These are phyloP conservation scores for Saturnispora serradocipensis DNA, from an alignment of 805 yeast genomes.

Conservation along the genomic window DNA sequence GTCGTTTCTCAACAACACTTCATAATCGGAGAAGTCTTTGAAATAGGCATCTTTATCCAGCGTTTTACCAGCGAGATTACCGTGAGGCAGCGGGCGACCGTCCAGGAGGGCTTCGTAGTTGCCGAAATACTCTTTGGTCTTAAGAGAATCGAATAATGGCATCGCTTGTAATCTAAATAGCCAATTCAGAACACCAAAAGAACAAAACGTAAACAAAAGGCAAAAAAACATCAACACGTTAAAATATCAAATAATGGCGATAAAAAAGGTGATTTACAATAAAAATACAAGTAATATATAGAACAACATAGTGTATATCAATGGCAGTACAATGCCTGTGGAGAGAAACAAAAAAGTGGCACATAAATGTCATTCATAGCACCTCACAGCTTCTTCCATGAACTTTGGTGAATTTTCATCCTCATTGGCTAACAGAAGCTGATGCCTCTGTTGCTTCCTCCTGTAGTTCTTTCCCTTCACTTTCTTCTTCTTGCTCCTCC, in stretches of 20 bases:
- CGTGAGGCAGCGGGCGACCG: constrained; percentile 22
- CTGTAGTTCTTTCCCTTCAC: background rate
- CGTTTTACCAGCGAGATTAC: constrained; percentile 23
- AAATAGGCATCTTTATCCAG: constrained; percentile 17
- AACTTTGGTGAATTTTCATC: background rate
- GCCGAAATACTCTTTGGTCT: constrained; percentile 18
- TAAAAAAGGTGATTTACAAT: background rate
- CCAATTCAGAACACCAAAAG: constrained; percentile 1
- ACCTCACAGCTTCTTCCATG: background rate
- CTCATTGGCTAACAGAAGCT: background rate
- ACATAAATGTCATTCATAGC: background rate
- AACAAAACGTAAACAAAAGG: constrained; percentile 1
- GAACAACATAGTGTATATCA: background rate
- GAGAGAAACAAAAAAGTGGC: background rate
- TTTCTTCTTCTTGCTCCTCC: background rate
- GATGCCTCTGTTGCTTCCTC: background rate
- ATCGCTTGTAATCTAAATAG: constrained; percentile 19
- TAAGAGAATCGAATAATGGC: constrained; percentile 21
- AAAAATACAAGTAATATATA: background rate
- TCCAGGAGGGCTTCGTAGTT: constrained; percentile 22
- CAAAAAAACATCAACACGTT: background rate
- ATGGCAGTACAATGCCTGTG: background rate
- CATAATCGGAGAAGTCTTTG: constrained; percentile 23
- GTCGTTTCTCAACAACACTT: constrained; percentile 21
- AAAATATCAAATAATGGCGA: background rate